Base-by-base conservation (phyloP, 352 stramenopile genomes). In the Globisporangium splendens region DNA sequence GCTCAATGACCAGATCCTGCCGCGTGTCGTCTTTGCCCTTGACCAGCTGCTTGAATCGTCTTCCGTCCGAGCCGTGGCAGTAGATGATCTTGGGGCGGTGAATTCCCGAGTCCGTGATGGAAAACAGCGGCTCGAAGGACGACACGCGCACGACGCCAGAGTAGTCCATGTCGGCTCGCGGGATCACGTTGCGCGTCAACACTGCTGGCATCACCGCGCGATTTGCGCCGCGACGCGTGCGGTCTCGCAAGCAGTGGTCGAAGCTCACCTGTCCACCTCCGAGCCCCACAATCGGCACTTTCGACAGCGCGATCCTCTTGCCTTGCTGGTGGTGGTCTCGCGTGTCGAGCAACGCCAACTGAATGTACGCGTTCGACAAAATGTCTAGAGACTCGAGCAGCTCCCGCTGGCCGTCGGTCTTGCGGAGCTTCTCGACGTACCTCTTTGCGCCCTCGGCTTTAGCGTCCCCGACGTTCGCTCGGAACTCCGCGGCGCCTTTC, bases 51-150 rank as follows among this genome's bases (percentile, higher is more conserved):
- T 97, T 97, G 70, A 96, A 98, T 12, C 69, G 73, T 12, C 73
- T 53, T 1, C 96, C 97, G 76, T 98, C 91, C 8, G 87, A 95
- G 18, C 96, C 97, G 47, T 93, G 79, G 69, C 96, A 99, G 54
- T 92, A 91, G 20, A 99, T 88, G 63, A 99, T 99, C 79, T 99
- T 99, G 0, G 97, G 97, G 21, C 95, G 75, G 73, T 98, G 91
- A 43, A 99, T 89, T 15, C 97, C 97, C 33, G 83, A 97, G 28
- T 97, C 93, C 12, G 96, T 98, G 55, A 99, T 92, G 13, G 86
- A 83, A 61, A 99, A 99, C 39, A 72, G 79, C 8, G 77, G 62
- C 41, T 98, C 90, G 63, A 99, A 99, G 14, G 82, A 94, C 53
- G 90, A 77, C 56, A 96, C 74, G 6, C 88, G 84, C 46, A 88